Evolutionary conservation across 1,139 yeast genomes (phyloP).

Genomic region (Pichia sp.): DNA sequence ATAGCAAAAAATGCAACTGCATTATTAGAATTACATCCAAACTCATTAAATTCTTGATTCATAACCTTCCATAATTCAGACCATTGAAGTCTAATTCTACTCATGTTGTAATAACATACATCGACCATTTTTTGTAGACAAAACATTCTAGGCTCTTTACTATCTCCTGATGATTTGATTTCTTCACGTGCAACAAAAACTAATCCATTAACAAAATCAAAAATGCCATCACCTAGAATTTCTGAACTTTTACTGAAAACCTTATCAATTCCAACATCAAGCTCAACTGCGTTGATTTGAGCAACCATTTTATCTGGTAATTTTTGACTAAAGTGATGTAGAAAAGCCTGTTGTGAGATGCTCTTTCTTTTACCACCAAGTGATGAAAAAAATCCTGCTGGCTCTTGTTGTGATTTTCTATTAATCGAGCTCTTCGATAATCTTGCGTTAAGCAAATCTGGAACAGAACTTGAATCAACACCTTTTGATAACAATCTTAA

Average conservation of each 20-base stretch:
- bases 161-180: conserved; percentile 79
- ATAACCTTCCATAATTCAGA: conserved; percentile 89
- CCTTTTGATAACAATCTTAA: conserved; percentile 86
- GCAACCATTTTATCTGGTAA: conserved; percentile 50
- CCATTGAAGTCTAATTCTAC: conserved; percentile 95
- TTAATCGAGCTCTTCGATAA: conserved; percentile 55
- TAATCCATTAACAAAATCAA: conserved; percentile 79
- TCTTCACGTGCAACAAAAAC: conserved; percentile 87
- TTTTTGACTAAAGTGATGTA: conserved; percentile 44
- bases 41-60: conserved; percentile 82
- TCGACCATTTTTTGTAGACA: conserved; percentile 94
- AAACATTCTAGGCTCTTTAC: conserved; percentile 80
- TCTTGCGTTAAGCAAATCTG: conserved; percentile 77
- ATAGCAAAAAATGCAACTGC: conserved; percentile 84
- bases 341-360: conserved; percentile 42
- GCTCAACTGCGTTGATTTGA: conserved; percentile 62
- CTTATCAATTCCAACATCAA: conserved; percentile 80
- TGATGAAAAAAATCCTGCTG: conserved; percentile 12
- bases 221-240: conserved; percentile 76
- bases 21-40: conserved; percentile 73
- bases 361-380: conserved; percentile 36
- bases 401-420: conserved; percentile 23
- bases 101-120: conserved; percentile 96
- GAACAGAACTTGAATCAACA: conserved; percentile 74
- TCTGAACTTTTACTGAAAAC: conserved; percentile 79